phyloP scores from a whole-genome alignment of 495 filamentous ascomycete genomes.

The Geoglossum glabrum region DNA sequence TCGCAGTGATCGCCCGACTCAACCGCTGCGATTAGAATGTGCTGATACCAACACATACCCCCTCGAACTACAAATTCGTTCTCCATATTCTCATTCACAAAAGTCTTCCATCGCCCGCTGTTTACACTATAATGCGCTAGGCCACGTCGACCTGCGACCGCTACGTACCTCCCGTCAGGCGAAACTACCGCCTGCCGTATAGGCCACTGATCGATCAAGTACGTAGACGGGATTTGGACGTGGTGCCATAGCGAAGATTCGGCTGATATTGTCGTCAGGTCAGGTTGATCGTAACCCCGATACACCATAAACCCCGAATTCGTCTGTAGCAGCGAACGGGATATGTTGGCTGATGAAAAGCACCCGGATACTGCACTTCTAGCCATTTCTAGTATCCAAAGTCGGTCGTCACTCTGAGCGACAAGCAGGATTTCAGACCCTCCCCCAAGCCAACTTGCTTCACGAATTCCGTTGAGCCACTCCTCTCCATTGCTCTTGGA shows the following conservation, averaged over 20 bases:
- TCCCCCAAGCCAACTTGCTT: slow-evolving; percentile 69
- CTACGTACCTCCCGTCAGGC: slow-evolving; percentile 80
- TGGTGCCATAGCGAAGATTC: slow-evolving; percentile 87
- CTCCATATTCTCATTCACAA: slow-evolving; percentile 59
- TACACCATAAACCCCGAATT: slow-evolving; percentile 75
- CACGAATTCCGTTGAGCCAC: slow-evolving; percentile 56
- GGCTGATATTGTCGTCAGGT: slow-evolving; percentile 77
- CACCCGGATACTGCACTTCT: slow-evolving; percentile 79
- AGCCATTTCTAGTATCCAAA: slow-evolving; percentile 83
- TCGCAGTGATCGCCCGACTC: slow-evolving; percentile 69
- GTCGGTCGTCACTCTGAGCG: slow-evolving; percentile 42
- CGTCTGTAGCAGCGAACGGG: slow-evolving; percentile 72
- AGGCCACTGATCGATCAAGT: slow-evolving; percentile 81
- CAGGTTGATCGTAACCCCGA: slow-evolving; percentile 75
- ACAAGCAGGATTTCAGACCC: slow-evolving; percentile 69
- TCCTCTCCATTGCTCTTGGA: slow-evolving; percentile 47
- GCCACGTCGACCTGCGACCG: slow-evolving; percentile 78
- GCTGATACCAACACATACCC: slow-evolving; percentile 97
- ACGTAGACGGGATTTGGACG: slow-evolving; percentile 64
- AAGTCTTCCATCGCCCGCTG: slow-evolving; percentile 90
- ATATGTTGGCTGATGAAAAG: slow-evolving; percentile 74
- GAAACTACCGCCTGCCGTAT: slow-evolving; percentile 73
- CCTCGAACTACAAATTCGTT: slow-evolving; percentile 82
- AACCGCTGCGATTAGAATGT: slow-evolving; percentile 84
- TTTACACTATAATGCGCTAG: slow-evolving; percentile 90